Base-by-base conservation (phyloP, 208 protist genomes). In the Crithidia thermophila region DNA sequence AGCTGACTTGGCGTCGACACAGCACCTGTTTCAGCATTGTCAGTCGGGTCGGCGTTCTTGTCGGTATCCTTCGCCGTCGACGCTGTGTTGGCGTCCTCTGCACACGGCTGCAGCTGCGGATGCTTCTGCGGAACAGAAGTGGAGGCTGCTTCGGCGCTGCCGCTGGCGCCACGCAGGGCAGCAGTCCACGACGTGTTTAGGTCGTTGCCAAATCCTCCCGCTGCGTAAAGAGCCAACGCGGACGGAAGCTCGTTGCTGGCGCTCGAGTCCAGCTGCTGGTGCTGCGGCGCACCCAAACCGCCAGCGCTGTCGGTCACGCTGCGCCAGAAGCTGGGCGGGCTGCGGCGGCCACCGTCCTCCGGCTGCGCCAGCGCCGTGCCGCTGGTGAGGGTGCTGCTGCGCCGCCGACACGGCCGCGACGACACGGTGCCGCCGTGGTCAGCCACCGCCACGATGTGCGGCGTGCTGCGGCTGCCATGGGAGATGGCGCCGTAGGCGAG, bases 251-350 rank as follows among this genome's bases (percentile, higher is more conserved):
- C 58, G 58, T 53, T 64, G 43, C 31, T 20, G 4, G 18, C 33
- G 8, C 31, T 42, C 3, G 20, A 23, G 8, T 52, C 43, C 9
- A 43, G 21, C n/a, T 53, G 20, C n/a, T n/a, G n/a, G n/a, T n/a
- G n/a, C n/a, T n/a, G n/a, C n/a, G n/a, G n/a, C n/a, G n/a, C n/a
- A n/a, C n/a, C n/a, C 23, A 37, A 14, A 1, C 3, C 36, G 6
- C 14, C 37, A 20, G 18, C 42, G 56, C 40, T 18, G 9, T 62
- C 56, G 18, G 45, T 53, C 31, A 53, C 43, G 33, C 58, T 64
- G 30, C 31, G 58, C 58, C 28, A 53, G 20, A 53, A 42, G 43
- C 58, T 64, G 1, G 58, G 39, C 20, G 43, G 31, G 31, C 45
- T 53, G 28, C 4, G 16, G 18, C 28, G 57, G 28, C 30, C 57